phyloP scores from a whole-genome alignment of 2,329 filamentous ascomycete species.

The Cadophora luteo-olivacea region DNA sequence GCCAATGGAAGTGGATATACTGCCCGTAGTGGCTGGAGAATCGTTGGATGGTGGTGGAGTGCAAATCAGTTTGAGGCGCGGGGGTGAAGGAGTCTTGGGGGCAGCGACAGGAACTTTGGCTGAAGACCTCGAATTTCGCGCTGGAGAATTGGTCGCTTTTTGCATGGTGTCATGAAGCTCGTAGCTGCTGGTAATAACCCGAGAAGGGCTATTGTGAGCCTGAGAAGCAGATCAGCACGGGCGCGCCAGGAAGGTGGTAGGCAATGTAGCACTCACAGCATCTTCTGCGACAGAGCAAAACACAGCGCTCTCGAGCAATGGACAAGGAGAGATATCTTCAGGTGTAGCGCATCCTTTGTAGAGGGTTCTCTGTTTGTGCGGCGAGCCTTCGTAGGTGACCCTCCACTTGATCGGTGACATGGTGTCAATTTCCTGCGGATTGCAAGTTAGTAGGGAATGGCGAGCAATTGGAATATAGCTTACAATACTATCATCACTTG shows the following conservation, averaged over 20 bases:
- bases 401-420: constrained; percentile 5
- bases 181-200: neutral
- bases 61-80: neutral
- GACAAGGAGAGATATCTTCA: neutral
- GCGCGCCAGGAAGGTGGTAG: neutral
- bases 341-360: neutral
- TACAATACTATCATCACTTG: constrained; percentile 5
- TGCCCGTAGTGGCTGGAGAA: neutral
- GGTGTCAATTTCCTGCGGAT: neutral
- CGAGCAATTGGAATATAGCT: neutral
- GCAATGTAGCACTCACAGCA: neutral
- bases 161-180: no score
- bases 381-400: constrained; percentile 1
- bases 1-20: neutral
- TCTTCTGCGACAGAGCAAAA: neutral
- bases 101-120: no score
- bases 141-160: neutral
- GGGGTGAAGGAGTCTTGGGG: neutral
- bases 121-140: neutral
- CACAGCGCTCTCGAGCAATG: constrained; percentile 1
- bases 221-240: neutral
- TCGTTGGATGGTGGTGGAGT: neutral
- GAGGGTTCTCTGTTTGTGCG: neutral
- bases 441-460: neutral
- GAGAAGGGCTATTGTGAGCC: neutral